Percentiles rank a stretch among this genome's conserved stretches.
Conservation (phyloP, 257 asterid genomes). For the Petrea volubilis region DNA sequence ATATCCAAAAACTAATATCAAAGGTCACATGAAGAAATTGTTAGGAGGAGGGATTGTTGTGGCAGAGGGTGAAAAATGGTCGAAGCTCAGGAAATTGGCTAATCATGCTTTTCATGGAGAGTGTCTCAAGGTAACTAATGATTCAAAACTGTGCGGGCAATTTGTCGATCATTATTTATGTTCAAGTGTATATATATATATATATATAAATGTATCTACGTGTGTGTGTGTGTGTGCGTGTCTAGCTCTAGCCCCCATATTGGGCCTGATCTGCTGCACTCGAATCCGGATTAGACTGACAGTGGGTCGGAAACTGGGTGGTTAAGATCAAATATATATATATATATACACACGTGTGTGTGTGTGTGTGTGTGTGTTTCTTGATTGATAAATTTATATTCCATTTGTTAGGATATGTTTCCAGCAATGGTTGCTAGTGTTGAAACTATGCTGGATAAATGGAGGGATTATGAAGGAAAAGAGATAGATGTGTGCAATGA, state of each 20-base stretch:
- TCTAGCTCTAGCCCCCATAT: too few species aligned
- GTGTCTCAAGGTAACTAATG: constrained; percentile 52
- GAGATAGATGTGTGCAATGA: too few species aligned
- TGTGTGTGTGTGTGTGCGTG: too few species aligned
- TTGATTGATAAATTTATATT: background rate
- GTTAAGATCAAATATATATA: too few species aligned
- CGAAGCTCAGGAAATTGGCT: constrained; percentile 51
- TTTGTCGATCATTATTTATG: background rate
- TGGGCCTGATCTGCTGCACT: too few species aligned
- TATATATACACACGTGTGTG: background rate
- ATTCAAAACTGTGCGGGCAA: background rate
- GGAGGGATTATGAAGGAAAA: too few species aligned
- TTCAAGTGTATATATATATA: too few species aligned
- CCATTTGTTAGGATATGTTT: constrained; percentile 41
- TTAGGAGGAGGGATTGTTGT: constrained; percentile 49
- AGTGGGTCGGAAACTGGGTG: too few species aligned
- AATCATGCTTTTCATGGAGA: constrained; percentile 66
- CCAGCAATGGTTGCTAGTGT: constrained; percentile 54
- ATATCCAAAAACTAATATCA: constrained; percentile 24
- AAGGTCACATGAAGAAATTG: constrained; percentile 28
- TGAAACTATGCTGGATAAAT: too few species aligned
- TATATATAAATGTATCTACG: too few species aligned
- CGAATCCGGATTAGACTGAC: too few species aligned
- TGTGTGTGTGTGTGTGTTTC: background rate
- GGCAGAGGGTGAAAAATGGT: constrained; percentile 57